phyloP scores from a whole-genome alignment of 352 stramenopile genomes.

The Halophytophthora batemanensis region DNA sequence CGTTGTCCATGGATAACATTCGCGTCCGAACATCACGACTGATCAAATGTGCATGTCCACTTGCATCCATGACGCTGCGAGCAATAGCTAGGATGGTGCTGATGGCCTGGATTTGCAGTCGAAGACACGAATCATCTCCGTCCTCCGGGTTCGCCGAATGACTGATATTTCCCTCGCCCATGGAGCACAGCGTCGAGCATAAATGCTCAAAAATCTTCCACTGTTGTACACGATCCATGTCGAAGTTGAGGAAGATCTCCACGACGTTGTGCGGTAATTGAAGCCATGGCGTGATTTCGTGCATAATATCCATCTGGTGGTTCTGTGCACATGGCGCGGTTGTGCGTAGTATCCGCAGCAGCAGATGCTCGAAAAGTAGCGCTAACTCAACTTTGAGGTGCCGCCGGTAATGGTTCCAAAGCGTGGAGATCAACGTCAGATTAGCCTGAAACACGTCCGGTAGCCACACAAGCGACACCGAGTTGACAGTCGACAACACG shows the following conservation, averaged over 20 bases:
- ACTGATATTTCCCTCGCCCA: slow-evolving; percentile 54
- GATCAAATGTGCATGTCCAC: slow-evolving; percentile 83
- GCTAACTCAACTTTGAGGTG: slow-evolving; percentile 83
- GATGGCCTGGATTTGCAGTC: slow-evolving; percentile 67
- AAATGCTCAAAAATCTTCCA: slow-evolving; percentile 90
- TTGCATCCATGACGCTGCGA: slow-evolving; percentile 85
- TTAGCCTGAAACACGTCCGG: slow-evolving; percentile 55
- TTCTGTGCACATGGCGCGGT: slow-evolving; percentile 38
- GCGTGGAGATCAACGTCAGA: slow-evolving; percentile 62
- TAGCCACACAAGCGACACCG: slow-evolving; percentile 54
- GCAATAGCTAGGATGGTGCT: slow-evolving; percentile 70
- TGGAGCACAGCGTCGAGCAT: slow-evolving; percentile 66
- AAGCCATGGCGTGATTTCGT: slow-evolving; percentile 74
- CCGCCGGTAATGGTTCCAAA: slow-evolving; percentile 85
- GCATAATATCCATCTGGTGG: slow-evolving; percentile 77
- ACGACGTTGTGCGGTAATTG: slow-evolving; percentile 86
- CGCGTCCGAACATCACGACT: slow-evolving; percentile 71
- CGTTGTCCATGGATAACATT: slow-evolving; percentile 80
- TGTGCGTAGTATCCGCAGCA: slow-evolving; percentile 68
- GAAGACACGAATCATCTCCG: slow-evolving; percentile 30
- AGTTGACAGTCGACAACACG: slow-evolving; percentile 71
- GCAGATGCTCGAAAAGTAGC: slow-evolving; percentile 77
- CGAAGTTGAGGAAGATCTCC: slow-evolving; percentile 87
- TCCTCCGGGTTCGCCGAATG: slow-evolving; percentile 29
- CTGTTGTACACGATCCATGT: slow-evolving; percentile 83